A percentile compares a stretch with the other conserved stretches of the same genome.
Evolutionary conservation across 1,284 basidiomycete species (phyloP).

Genomic region (Somion occarium): DNA sequence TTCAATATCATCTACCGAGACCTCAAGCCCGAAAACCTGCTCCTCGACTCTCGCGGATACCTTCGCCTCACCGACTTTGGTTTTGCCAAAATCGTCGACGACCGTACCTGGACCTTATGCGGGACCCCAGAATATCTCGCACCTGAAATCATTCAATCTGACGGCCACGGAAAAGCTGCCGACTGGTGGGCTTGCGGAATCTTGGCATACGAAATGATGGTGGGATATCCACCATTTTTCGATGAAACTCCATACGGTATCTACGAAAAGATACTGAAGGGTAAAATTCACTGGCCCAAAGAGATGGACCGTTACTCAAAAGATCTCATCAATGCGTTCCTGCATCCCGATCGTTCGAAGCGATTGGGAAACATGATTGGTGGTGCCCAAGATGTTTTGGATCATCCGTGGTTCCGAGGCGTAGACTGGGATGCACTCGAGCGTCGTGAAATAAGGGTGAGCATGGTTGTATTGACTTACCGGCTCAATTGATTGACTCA

Average conservation of each 20-base stretch:
- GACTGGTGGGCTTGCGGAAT: slow-evolving; percentile 99
- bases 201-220: slow-evolving; percentile 96
- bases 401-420: slow-evolving; percentile 94
- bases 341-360: slow-evolving; percentile 91
- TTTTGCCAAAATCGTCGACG: slow-evolving; percentile 97
- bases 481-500: slow-evolving; percentile 1
- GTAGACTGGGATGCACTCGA: slow-evolving; percentile 87
- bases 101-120: slow-evolving; percentile 99
- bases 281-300: slow-evolving; percentile 90
- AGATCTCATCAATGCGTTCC: slow-evolving; percentile 78
- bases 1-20: slow-evolving; percentile 99
- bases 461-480: slow-evolving; percentile 11
- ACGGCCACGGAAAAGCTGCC: slow-evolving; percentile 97
- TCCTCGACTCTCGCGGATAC: slow-evolving; percentile 93
- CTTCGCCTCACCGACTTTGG: slow-evolving; percentile 98
- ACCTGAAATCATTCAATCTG: slow-evolving; percentile 93
- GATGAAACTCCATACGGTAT: slow-evolving; percentile 93
- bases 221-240: slow-evolving; percentile 91
- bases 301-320: slow-evolving; percentile 79
- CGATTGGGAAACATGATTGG: slow-evolving; percentile 94
- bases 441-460: slow-evolving; percentile 71
- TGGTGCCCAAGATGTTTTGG: slow-evolving; percentile 87
- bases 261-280: slow-evolving; percentile 90
- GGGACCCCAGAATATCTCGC: slow-evolving; percentile 97
- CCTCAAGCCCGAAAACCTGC: slow-evolving; percentile 96